Evolutionary conservation across 768 basidiomycete species (phyloP).

Genomic region (Wakefieldia striispora): DNA sequence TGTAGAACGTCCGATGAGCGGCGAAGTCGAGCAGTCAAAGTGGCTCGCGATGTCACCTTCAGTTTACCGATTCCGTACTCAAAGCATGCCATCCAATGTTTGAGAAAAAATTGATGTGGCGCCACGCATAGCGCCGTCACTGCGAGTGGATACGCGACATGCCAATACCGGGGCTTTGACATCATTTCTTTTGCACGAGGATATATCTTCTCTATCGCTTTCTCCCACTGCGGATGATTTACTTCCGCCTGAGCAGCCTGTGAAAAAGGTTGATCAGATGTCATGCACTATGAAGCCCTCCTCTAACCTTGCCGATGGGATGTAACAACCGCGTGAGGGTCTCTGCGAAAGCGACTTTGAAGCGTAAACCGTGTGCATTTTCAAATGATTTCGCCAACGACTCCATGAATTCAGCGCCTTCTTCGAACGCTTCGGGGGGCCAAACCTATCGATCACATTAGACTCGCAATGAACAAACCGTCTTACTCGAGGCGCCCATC

Average conservation of each 20-base stretch:
- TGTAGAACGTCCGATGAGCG: constrained; percentile 28
- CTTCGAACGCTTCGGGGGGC: constrained; percentile 91
- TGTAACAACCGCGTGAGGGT: constrained; percentile 74
- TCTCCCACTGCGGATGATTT: constrained; percentile 93
- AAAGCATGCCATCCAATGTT: constrained; percentile 75
- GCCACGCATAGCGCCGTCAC: constrained; percentile 85
- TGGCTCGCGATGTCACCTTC: constrained; percentile 52
- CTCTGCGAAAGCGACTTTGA: constrained; percentile 87
- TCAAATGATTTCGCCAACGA: constrained; percentile 79
- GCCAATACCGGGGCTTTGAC: constrained; percentile 88
- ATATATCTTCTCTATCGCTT: constrained; percentile 81
- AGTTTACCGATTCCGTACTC: constrained; percentile 72
- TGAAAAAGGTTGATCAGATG: neutral
- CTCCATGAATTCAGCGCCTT: constrained; percentile 89
- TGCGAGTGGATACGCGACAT: constrained; percentile 78
- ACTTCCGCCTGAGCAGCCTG: constrained; percentile 95
- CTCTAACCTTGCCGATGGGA: constrained; percentile 77
- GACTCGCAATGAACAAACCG: neutral
- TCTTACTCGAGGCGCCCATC: too few relatives aligned
- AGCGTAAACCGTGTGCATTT: constrained; percentile 75
- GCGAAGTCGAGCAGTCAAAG: neutral
- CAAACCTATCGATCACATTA: constrained; percentile 59
- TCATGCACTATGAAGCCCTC: neutral
- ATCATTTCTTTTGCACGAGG: constrained; percentile 84
- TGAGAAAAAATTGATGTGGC: constrained; percentile 79